Percentiles rank a stretch among this genome's conserved stretches.
phyloP scores from a whole-genome alignment of 164 flowering plant species.

The Echeveria elegans region DNA sequence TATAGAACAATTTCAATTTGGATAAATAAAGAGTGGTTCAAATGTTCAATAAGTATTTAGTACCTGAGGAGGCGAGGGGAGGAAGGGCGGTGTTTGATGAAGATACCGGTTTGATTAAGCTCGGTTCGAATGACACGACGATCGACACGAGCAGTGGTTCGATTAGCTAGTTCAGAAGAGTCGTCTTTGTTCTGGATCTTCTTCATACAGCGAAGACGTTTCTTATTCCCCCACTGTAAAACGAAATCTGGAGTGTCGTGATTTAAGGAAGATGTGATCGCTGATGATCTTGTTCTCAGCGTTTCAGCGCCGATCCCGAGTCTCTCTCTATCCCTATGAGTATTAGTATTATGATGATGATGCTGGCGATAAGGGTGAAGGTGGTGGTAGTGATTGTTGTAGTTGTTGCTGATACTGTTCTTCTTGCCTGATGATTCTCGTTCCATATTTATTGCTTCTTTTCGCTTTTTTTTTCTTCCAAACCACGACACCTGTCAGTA shows the following conservation, averaged over 20 bases:
- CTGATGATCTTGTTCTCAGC: not conserved
- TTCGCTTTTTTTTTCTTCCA: not conserved
- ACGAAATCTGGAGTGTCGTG: conserved; percentile 6
- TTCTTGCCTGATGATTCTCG: conserved; percentile 7
- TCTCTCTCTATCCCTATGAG: conserved; percentile 12
- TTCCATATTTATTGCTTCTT: not conserved
- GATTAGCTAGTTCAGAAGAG: not conserved
- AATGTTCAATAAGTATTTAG: not conserved
- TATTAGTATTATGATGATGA: not conserved
- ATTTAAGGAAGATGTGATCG: no score
- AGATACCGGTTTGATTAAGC: no score
- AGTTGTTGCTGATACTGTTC: not conserved
- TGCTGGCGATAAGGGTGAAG: not conserved
- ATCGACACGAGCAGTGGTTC: conserved; percentile 8
- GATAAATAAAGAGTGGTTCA: not conserved
- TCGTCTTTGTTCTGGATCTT: conserved; percentile 6
- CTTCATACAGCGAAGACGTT: conserved; percentile 10
- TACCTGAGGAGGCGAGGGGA: conserved; percentile 52
- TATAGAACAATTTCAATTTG: no score
- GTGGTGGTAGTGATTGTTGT: conserved; percentile 4
- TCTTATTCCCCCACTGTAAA: conserved; percentile 9
- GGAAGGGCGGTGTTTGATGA: conserved; percentile 28
- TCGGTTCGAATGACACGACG: conserved; percentile 42
- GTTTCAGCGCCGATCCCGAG: conserved; percentile 2
- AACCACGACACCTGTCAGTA: not conserved